Conservation (phyloP, 768 basidiomycete genomes). For the Lactarius tabidus region DNA sequence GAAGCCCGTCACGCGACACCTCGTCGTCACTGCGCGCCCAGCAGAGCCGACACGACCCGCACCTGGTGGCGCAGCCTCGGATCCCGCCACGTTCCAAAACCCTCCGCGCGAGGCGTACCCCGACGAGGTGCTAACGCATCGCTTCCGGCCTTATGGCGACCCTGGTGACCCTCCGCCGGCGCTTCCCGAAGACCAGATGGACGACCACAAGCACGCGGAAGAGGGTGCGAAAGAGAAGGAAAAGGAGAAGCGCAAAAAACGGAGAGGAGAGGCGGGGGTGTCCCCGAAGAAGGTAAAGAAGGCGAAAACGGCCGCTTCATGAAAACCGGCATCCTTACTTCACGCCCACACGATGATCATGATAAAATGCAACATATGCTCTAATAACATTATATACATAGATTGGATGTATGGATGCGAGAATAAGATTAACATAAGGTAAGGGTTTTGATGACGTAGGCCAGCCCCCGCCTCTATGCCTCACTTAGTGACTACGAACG, state of each 20-base stretch:
- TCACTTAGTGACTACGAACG: conserved; percentile 22
- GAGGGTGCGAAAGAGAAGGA: conserved; percentile 2
- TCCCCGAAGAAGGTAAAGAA: conserved; percentile 24
- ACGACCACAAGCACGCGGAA: neutral
- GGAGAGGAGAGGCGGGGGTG: conserved; percentile 8
- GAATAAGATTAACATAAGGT: neutral
- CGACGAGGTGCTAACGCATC: conserved; percentile 20
- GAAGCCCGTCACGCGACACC: conserved; percentile 20
- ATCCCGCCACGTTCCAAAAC: neutral
- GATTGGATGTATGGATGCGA: neutral
- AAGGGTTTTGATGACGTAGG: neutral
- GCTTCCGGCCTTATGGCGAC: conserved; percentile 24
- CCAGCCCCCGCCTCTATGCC: neutral
- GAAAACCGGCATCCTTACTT: neutral
- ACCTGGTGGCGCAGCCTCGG: neutral
- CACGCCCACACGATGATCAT: neutral
- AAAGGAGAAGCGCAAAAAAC: conserved; percentile 12
- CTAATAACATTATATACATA: neutral
- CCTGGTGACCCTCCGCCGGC: neutral
- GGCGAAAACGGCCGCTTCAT: conserved; percentile 3
- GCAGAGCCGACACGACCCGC: conserved; percentile 7
- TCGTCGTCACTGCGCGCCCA: conserved; percentile 18
- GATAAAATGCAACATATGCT: neutral
- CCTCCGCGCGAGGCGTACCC: conserved; percentile 24
- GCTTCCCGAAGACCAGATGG: neutral